Conservation (phyloP, 139 green algal genomes). For the Auxenochlorella pyrenoidosa region DNA sequence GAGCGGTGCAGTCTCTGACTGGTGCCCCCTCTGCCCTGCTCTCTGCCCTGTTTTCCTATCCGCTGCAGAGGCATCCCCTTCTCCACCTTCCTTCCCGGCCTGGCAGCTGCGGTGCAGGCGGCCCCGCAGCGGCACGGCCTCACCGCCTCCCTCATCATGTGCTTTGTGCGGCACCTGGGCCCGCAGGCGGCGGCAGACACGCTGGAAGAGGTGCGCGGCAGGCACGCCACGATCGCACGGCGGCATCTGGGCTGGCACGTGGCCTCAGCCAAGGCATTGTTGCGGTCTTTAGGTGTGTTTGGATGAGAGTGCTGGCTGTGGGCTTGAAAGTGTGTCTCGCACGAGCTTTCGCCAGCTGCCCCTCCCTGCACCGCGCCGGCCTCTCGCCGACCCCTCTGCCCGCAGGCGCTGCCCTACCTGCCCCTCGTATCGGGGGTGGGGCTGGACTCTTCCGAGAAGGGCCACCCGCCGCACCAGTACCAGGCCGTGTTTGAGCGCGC, state of each 20-base stretch:
- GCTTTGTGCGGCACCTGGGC: conserved; percentile 56
- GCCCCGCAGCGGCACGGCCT: conserved; percentile 31
- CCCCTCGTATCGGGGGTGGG: conserved; percentile 57
- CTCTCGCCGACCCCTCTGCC: background rate
- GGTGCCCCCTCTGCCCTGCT: background rate
- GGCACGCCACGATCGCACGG: background rate
- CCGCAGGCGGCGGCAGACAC: conserved; percentile 26
- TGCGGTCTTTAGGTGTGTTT: no score
- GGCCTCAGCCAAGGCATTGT: no score
- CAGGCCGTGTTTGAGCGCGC: conserved; percentile 37
- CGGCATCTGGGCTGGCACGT: background rate
- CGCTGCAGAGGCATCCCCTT: conserved; percentile 36
- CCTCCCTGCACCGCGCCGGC: background rate
- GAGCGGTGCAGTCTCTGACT: background rate
- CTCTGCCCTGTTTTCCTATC: no score
- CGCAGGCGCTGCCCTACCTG: conserved; percentile 54
- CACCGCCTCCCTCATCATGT: conserved; percentile 57
- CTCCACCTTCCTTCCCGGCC: background rate
- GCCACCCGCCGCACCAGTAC: conserved; percentile 42
- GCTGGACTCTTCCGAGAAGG: conserved; percentile 60
- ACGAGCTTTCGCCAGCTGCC: no score
- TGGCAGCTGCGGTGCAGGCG: conserved; percentile 12
- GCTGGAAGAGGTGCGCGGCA: conserved; percentile 32
- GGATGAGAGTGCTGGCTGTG: no score
- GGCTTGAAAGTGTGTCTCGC: no score